phyloP scores from a whole-genome alignment of 1,284 basidiomycete species.

The Porodaedalea pini region DNA sequence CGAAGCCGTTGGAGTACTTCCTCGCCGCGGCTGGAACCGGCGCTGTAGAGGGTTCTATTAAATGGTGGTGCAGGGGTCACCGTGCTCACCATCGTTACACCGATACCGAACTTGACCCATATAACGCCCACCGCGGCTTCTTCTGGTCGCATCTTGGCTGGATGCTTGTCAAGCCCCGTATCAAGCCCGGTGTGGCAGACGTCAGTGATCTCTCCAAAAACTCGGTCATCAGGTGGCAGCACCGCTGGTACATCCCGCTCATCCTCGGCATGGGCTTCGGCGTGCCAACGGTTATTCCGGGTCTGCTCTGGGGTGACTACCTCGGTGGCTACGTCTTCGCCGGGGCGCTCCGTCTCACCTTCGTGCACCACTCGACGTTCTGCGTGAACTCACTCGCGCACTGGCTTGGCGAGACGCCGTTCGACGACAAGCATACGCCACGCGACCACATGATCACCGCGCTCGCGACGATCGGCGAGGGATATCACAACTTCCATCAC shows the following conservation, averaged over 20 bases:
- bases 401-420: conserved; percentile 89
- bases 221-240: conserved; percentile 83
- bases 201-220: conserved; percentile 80
- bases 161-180: conserved; percentile 89
- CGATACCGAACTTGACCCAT: conserved; percentile 93
- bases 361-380: conserved; percentile 94
- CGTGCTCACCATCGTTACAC: conserved; percentile 94
- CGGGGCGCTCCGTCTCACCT: conserved; percentile 75
- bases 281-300: conserved; percentile 75
- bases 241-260: conserved; percentile 72
- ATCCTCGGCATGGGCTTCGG: conserved; percentile 72
- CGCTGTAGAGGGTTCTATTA: conserved; percentile 87
- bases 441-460: conserved; percentile 86
- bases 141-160: conserved; percentile 84
- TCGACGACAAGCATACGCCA: conserved; percentile 95
- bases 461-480: conserved; percentile 85
- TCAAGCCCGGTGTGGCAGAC: conserved; percentile 85
- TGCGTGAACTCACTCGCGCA: conserved; percentile 95
- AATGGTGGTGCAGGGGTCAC: conserved; percentile 95
- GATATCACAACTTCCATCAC: conserved; percentile 97
- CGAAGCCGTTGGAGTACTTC: conserved; percentile 71
- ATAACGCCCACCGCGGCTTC: conserved; percentile 85
- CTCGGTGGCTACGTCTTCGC: conserved; percentile 84
- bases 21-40: conserved; percentile 80
- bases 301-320: conserved; percentile 82